phyloP scores from a whole-genome alignment of 495 filamentous ascomycete genomes.

The Hypoxylon cercidicola region DNA sequence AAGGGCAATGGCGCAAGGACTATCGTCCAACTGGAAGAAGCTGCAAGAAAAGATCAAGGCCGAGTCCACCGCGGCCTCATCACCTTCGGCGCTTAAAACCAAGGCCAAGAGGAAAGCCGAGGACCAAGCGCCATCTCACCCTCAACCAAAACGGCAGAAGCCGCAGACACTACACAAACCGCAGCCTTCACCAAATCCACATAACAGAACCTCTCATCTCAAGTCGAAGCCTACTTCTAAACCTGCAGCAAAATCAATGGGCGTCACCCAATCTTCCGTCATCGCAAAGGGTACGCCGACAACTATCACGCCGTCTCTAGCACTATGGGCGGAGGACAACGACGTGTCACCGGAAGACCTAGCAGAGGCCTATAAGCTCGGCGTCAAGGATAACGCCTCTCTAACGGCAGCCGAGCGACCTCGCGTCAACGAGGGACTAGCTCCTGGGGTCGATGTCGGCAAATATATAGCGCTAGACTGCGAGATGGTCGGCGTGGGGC shows the following conservation, averaged over 20 bases:
- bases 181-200: constrained; percentile 43
- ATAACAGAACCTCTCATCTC: constrained; percentile 45
- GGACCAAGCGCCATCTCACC: constrained; percentile 25
- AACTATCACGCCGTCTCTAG: constrained; percentile 52
- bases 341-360: constrained; percentile 70
- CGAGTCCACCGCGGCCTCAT: constrained; percentile 53
- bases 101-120: constrained; percentile 44
- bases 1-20: constrained; percentile 49
- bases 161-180: too few relatives aligned
- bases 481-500: constrained; percentile 95
- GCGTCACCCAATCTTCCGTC: constrained; percentile 49
- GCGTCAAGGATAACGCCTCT: constrained; percentile 47
- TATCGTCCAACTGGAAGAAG: constrained; percentile 79
- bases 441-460: constrained; percentile 65
- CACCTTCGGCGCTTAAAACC: constrained; percentile 18
- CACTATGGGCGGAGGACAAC: constrained; percentile 63
- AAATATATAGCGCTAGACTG: constrained; percentile 95
- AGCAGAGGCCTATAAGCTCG: constrained; percentile 66
- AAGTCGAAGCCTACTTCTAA: constrained; percentile 10
- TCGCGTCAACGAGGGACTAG: constrained; percentile 63
- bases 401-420: constrained; percentile 16
- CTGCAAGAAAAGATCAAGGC: constrained; percentile 72
- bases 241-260: constrained; percentile 42
- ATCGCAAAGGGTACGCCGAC: constrained; percentile 41
- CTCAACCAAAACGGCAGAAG: constrained; percentile 36